Evolutionary conservation across 2,329 filamentous ascomycete species (phyloP).

Genomic region (Tolypocladium endophyticum): DNA sequence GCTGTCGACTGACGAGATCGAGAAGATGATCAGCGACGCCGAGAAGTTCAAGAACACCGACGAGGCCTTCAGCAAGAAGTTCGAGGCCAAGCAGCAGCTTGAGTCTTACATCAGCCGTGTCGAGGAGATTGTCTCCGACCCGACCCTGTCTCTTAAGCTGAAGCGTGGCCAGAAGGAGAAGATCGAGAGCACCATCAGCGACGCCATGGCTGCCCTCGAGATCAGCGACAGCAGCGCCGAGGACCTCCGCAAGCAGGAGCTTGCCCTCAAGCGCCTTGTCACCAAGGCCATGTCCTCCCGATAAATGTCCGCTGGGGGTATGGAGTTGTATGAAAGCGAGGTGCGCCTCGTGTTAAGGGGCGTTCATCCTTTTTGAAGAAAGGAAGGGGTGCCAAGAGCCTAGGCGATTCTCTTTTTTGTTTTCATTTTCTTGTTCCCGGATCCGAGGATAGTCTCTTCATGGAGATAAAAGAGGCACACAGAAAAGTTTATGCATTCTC

Average conservation of each 20-base stretch:
- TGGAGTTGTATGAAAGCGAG: conserved; percentile 1
- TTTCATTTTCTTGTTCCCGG: conserved; percentile 11
- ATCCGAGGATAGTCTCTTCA: conserved; percentile 21
- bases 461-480: conserved; percentile 20
- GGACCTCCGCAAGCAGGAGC: conserved; percentile 99
- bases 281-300: conserved; percentile 96
- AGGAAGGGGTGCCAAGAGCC: conserved; percentile 3
- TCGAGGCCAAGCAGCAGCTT: conserved; percentile 97
- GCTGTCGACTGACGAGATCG: conserved; percentile 87
- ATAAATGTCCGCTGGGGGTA: conserved; percentile 38
- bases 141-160: conserved; percentile 88
- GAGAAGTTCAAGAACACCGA: conserved; percentile 98
- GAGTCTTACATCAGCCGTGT: conserved; percentile 98
- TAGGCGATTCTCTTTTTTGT: conserved; percentile 13
- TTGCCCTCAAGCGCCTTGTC: conserved; percentile 92
- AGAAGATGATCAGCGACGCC: conserved; percentile 94
- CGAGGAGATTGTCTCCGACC: conserved; percentile 97
- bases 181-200: conserved; percentile 93
- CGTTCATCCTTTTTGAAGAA: not conserved
- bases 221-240: conserved; percentile 84
- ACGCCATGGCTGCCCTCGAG: conserved; percentile 96
- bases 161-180: conserved; percentile 99
- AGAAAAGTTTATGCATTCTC: conserved; percentile 23
- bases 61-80: conserved; percentile 98
- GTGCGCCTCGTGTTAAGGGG: not conserved